A percentile compares a stretch with the other conserved stretches of the same genome.
phyloP scores from a whole-genome alignment of 2,329 filamentous ascomycete species.

The Aureobasidium vineae region DNA sequence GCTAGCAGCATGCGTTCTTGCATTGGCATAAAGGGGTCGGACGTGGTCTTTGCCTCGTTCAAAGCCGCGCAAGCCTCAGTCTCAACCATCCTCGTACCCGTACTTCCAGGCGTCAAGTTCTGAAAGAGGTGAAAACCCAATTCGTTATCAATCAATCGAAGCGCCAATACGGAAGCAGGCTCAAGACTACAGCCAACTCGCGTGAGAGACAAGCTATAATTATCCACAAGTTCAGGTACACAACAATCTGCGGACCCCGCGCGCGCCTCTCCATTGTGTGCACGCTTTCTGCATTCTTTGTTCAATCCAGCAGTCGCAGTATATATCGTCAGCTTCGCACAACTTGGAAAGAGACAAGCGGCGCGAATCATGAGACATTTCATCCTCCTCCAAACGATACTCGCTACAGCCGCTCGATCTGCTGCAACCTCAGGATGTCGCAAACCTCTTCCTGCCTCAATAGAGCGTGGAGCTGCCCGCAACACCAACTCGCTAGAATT shows the following conservation, averaged over 20 bases:
- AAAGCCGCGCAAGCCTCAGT: background rate
- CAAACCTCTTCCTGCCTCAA: constrained; percentile 27
- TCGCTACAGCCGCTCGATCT: background rate
- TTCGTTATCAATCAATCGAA: background rate
- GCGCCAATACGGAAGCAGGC: background rate
- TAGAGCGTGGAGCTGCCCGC: constrained; percentile 30
- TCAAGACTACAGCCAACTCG: background rate
- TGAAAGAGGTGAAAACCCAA: constrained; percentile 3
- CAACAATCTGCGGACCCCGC: constrained; percentile 5
- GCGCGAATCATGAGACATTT: background rate
- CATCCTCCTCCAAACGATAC: background rate
- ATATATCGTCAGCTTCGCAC: background rate
- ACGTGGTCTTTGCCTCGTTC: background rate
- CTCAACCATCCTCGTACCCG: background rate
- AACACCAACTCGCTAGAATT: constrained; percentile 31
- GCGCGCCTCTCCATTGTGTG: background rate
- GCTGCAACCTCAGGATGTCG: constrained; percentile 32
- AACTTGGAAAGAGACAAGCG: no score
- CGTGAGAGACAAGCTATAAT: background rate
- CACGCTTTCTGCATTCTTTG: background rate
- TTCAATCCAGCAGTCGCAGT: background rate
- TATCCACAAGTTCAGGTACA: background rate
- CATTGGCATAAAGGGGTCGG: background rate
- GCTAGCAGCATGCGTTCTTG: background rate
- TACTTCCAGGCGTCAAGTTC: background rate